Base-by-base conservation (phyloP, 75 land plant species). In the Ceratopteris richardii region DNA sequence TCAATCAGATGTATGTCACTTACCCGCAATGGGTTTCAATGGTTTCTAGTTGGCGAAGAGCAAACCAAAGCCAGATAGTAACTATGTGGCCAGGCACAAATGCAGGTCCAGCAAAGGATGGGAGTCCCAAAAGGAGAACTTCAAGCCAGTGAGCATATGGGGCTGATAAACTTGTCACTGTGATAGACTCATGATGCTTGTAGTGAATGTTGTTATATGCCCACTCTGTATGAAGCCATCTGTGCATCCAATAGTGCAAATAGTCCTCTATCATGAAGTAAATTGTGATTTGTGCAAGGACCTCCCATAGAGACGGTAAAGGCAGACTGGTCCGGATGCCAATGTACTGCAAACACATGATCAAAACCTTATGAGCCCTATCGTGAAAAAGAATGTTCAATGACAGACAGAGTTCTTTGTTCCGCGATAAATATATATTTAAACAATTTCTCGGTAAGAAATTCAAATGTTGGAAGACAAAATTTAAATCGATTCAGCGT, bases 141-240 rank as follows among this genome's bases (percentile, higher is more conserved):
- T n/a, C n/a, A n/a, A n/a, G 61, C 71, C 71, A 67, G 65, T 73
- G 76, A 9, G 76, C 71, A 62, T 73, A 73, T 11, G 65, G 59
- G 33, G 76, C 76, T 4, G 76, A 64, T 36, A 73, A 67, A 44
- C 76, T 57, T 54, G 39, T 67, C 22, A 72, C 72, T 6, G 72
- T 29, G 13, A 54, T 48, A 55, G 56, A 73, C 60, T 67, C 73
- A 29, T 73, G 76, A 47, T 73, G 76, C 58, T 67, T 44, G n/a
- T 22, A 27, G 24, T 73, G 76, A 21, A 73, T 62, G 17, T 67
- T 73, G 30, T 66, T 51, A 27, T 66, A 73, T 29, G 46, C 74
- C 76, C 76, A 73, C 0, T 57, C 72, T 1, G 30, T 14, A 46
- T 73, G 76, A 28, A 73, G 5, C 66, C 66, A 73, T 18, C 76